Conservation (phyloP, 305 asterid genomes). For the Fraxinus paxiana region DNA sequence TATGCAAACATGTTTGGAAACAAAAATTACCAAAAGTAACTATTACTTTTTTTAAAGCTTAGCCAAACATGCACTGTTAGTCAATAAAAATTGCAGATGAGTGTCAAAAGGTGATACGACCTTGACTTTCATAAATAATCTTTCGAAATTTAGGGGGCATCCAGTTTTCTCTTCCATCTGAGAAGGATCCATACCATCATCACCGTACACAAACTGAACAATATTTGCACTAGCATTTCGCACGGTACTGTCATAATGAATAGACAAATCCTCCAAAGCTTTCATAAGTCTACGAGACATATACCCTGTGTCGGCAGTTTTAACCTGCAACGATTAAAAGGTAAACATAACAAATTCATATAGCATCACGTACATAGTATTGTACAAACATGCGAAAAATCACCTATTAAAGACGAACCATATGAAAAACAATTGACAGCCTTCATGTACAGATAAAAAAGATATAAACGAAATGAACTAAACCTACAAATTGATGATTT, state of each 20-base stretch:
- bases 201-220: conserved; percentile 82
- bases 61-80: neutral
- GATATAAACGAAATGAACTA: neutral
- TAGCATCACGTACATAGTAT: neutral
- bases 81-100: neutral
- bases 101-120: conserved; percentile 29
- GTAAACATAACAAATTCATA: neutral
- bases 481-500: neutral
- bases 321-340: conserved; percentile 56
- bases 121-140: conserved; percentile 89
- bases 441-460: neutral
- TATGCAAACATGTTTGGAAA: neutral
- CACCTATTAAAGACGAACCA: neutral
- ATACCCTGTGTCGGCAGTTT: conserved; percentile 97
- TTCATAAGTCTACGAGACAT: conserved; percentile 96
- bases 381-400: neutral
- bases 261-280: conserved; percentile 80
- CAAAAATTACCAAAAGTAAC: neutral
- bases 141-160: conserved; percentile 71
- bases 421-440: neutral
- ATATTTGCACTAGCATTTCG: conserved; percentile 79
- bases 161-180: conserved; percentile 93
- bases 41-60: neutral
- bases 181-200: conserved; percentile 97
- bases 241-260: conserved; percentile 79